A percentile compares a stretch with the other conserved stretches of the same genome.
Evolutionary conservation across 305 asterid species (phyloP).

Genomic region (Solanum hybrid): DNA sequence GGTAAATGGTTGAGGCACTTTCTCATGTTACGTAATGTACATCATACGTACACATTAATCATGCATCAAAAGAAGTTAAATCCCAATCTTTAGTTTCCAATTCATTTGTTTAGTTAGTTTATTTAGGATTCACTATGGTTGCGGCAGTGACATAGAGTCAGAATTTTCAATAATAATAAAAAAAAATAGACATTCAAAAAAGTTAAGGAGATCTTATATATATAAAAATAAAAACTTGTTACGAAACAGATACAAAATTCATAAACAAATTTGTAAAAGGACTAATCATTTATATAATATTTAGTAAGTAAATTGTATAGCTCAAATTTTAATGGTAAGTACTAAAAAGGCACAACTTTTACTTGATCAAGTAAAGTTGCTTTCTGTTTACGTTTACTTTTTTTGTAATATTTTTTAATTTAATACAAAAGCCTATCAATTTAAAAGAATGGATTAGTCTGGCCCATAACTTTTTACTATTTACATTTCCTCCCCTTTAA

Average conservation of each 20-base stretch:
- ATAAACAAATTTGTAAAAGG: not conserved
- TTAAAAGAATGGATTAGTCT: not conserved
- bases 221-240: too few relatives aligned
- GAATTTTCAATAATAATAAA: not conserved
- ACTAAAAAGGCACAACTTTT: not conserved
- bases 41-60: not conserved
- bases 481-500: not conserved
- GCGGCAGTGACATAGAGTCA: too few relatives aligned
- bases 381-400: not conserved
- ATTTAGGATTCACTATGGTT: not conserved
- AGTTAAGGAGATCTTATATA: not conserved
- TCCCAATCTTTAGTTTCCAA: not conserved
- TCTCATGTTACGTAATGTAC: not conserved
- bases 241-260: too few relatives aligned
- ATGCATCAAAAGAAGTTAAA: not conserved
- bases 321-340: not conserved
- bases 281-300: not conserved
- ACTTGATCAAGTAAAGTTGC: not conserved
- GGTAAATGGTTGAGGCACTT: not conserved
- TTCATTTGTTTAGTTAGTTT: not conserved
- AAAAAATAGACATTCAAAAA: accelerated
- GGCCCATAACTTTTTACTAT: not conserved
- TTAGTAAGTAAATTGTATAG: not conserved
- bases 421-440: not conserved
- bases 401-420: not conserved